phyloP scores from a whole-genome alignment of 805 yeast genomes.

The Suhomyces tanzawaensis region DNA sequence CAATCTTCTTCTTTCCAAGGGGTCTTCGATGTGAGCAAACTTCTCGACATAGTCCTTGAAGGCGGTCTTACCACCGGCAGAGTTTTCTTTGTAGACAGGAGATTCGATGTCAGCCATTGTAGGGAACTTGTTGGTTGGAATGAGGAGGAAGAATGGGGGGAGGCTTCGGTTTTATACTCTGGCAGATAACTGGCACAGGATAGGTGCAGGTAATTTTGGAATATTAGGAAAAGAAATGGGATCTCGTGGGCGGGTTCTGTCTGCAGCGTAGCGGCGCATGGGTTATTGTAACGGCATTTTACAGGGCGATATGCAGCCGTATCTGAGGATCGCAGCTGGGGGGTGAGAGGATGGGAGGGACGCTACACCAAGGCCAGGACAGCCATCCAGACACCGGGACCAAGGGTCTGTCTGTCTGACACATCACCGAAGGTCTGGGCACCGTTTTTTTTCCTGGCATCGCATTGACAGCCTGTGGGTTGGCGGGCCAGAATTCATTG shows the following conservation, averaged over 20 bases:
- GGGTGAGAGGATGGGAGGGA: neutral
- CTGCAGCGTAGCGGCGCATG: neutral
- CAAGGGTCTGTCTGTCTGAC: no score
- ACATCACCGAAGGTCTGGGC: no score
- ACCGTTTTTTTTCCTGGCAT: no score
- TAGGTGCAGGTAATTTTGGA: neutral
- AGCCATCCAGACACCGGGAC: no score
- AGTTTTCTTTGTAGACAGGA: slow-evolving; percentile 18
- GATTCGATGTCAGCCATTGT: slow-evolving; percentile 26
- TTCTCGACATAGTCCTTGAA: slow-evolving; percentile 80
- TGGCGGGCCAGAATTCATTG: no score
- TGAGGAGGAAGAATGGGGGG: neutral
- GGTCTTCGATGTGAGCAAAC: slow-evolving; percentile 79
- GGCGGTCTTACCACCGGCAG: slow-evolving; percentile 76
- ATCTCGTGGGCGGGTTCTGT: slow-evolving; percentile 6
- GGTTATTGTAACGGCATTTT: no score
- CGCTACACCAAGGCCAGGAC: no score
- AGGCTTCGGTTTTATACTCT: neutral
- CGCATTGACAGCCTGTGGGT: no score
- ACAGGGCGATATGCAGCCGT: neutral
- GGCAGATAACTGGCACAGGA: neutral
- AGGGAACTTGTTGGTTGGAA: neutral
- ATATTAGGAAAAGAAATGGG: slow-evolving; percentile 6
- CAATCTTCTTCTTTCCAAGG: slow-evolving; percentile 81
- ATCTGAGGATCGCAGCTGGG: neutral